phyloP scores from a whole-genome alignment of 2,329 filamentous ascomycete species.

The Colletotrichum abscissum region DNA sequence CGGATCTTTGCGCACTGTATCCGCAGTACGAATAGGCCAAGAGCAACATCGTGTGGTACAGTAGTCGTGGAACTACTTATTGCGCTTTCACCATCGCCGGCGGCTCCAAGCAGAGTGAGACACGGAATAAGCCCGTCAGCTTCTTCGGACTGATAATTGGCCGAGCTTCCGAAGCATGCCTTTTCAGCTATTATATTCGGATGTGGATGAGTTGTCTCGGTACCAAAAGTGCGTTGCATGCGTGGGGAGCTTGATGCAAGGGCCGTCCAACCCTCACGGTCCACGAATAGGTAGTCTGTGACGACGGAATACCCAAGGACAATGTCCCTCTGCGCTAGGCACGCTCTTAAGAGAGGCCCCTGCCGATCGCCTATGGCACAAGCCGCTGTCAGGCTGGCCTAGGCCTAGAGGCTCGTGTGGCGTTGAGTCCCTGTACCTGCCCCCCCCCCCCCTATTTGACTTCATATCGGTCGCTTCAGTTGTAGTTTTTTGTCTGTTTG shows the following conservation, averaged over 20 bases:
- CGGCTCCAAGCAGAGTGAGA: slow-evolving; percentile 9
- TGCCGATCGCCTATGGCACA: slow-evolving; percentile 15
- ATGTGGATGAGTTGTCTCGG: slow-evolving; percentile 1
- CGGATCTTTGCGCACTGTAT: slow-evolving; percentile 12
- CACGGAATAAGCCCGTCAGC: background rate
- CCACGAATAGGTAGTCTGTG: slow-evolving; percentile 1
- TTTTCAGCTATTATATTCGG: background rate
- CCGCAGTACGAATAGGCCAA: background rate
- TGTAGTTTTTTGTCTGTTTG: background rate
- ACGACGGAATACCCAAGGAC: background rate
- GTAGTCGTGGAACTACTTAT: background rate
- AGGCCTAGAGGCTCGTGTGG: slow-evolving; percentile 1
- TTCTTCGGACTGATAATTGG: background rate
- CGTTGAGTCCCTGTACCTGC: background rate
- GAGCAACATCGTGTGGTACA: background rate
- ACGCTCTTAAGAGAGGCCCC: slow-evolving; percentile 7
- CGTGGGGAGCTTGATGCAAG: background rate
- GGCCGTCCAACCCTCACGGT: background rate
- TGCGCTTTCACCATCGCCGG: background rate
- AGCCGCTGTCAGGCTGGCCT: slow-evolving; percentile 10
- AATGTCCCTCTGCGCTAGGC: background rate
- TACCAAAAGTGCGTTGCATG: background rate
- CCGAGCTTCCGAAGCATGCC: background rate
- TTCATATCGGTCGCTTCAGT: background rate
- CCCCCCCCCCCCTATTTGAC: slow-evolving; percentile 9